phyloP scores from a whole-genome alignment of 192 early-diverging fungal species.

The Dimargaris cristalligena region DNA sequence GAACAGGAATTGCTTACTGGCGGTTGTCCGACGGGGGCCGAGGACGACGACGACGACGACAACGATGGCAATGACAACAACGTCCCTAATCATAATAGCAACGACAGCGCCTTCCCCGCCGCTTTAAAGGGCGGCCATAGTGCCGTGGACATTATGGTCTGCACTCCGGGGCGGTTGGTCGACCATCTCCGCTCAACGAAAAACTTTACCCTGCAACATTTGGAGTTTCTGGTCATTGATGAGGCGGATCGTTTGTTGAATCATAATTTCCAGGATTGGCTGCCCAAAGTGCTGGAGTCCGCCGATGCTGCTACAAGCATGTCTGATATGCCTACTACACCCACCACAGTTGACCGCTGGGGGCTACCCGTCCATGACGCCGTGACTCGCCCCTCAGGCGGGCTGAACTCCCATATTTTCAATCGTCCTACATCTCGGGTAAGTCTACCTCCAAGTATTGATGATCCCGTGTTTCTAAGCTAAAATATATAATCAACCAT shows the following conservation, averaged over 20 bases:
- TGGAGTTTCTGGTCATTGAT: constrained; percentile 84
- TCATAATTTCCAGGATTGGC: constrained; percentile 87
- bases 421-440: too few relatives aligned
- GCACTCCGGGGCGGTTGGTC: constrained; percentile 87
- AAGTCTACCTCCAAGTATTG: too few relatives aligned
- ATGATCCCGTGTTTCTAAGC: too few relatives aligned
- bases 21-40: neutral
- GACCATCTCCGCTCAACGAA: constrained; percentile 75
- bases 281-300: constrained; percentile 50
- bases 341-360: neutral
- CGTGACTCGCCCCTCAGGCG: too few relatives aligned
- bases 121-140: constrained; percentile 35
- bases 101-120: too few relatives aligned
- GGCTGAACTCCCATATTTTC: too few relatives aligned
- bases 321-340: neutral
- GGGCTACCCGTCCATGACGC: constrained; percentile 13
- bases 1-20: constrained; percentile 33
- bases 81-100: too few relatives aligned
- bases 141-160: constrained; percentile 74
- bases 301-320: too few relatives aligned
- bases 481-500: too few relatives aligned
- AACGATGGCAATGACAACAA: too few relatives aligned
- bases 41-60: neutral
- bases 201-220: constrained; percentile 79
- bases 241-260: constrained; percentile 90